These are phyloP conservation scores for Acanthamoeba quina DNA, from an alignment of 208 protist genomes.

Conservation along the genomic window DNA sequence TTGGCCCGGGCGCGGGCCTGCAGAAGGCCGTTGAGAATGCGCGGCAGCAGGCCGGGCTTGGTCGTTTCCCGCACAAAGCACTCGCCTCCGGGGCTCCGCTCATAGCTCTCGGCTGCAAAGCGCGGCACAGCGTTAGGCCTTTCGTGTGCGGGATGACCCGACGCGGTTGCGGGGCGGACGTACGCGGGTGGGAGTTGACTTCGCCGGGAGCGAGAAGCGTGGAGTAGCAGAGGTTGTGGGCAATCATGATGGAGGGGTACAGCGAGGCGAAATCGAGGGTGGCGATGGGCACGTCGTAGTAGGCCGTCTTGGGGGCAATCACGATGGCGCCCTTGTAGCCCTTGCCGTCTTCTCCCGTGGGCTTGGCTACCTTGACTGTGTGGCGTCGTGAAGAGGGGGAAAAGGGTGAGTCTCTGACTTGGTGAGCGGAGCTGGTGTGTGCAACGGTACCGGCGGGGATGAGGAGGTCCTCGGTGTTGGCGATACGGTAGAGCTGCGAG, in stretches of 20 bases:
- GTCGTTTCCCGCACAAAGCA: slow-evolving; percentile 54
- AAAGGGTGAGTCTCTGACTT: neutral
- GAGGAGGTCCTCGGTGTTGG: slow-evolving; percentile 82
- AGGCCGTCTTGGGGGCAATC: slow-evolving; percentile 97
- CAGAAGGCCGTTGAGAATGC: slow-evolving; percentile 94
- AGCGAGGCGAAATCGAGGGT: slow-evolving; percentile 99
- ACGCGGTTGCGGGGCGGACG: neutral
- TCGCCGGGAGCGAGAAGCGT: slow-evolving; percentile 87
- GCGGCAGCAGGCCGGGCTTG: slow-evolving; percentile 92
- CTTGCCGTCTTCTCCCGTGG: slow-evolving; percentile 27
- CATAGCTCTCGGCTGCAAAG: slow-evolving; percentile 11
- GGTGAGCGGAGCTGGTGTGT: neutral
- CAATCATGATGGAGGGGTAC: slow-evolving; percentile 99
- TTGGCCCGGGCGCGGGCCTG: slow-evolving; percentile 93
- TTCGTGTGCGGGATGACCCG: no score
- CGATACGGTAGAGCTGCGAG: slow-evolving; percentile 93
- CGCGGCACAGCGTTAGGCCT: neutral
- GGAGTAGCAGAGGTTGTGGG: slow-evolving; percentile 99
- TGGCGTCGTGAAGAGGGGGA: no score
- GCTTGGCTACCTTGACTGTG: slow-evolving; percentile 49
- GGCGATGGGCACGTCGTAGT: slow-evolving; percentile 97
- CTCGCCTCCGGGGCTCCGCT: slow-evolving; percentile 30
- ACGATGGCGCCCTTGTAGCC: slow-evolving; percentile 98
- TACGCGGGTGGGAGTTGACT: slow-evolving; percentile 3
- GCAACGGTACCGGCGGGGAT: slow-evolving; percentile 81